Evolutionary conservation across 306 rosid genomes (phyloP).

Genomic region (Acacia crassicarpa): DNA sequence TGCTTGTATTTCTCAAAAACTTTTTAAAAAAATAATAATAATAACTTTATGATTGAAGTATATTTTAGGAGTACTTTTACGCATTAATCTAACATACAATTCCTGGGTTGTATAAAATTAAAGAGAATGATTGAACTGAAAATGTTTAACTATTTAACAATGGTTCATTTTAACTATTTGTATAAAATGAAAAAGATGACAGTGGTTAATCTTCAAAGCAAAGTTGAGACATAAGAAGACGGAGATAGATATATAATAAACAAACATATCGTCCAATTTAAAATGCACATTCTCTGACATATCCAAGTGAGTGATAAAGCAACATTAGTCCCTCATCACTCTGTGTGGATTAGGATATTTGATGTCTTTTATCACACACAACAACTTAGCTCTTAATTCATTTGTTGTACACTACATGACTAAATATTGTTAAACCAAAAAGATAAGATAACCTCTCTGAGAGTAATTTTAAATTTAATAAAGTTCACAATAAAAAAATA

Average conservation of each 20-base stretch:
- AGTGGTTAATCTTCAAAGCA: neutral
- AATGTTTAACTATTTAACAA: too few relatives aligned
- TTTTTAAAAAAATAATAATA: too few relatives aligned
- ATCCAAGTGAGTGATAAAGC: constrained; percentile 43
- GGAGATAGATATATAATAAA: neutral
- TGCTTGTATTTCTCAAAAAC: too few relatives aligned
- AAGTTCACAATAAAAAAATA: too few relatives aligned
- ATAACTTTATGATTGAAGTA: too few relatives aligned
- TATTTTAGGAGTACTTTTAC: too few relatives aligned
- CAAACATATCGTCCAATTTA: constrained; percentile 6
- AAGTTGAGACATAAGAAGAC: neutral
- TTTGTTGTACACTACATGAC: neutral
- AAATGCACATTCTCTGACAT: constrained; percentile 43
- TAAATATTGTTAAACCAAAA: neutral
- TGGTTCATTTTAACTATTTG: neutral
- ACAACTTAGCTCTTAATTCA: neutral
- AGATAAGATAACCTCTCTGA: constrained; percentile 5
- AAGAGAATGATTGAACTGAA: too few relatives aligned
- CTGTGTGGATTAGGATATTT: constrained; percentile 27
- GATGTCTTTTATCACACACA: constrained; percentile 10
- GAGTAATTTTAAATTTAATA: neutral
- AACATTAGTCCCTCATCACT: constrained; percentile 29
- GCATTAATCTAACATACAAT: too few relatives aligned
- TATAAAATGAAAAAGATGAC: neutral
- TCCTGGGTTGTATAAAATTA: too few relatives aligned